phyloP scores from a whole-genome alignment of 2,329 filamentous ascomycete species.

The Fusarium bactridioides region DNA sequence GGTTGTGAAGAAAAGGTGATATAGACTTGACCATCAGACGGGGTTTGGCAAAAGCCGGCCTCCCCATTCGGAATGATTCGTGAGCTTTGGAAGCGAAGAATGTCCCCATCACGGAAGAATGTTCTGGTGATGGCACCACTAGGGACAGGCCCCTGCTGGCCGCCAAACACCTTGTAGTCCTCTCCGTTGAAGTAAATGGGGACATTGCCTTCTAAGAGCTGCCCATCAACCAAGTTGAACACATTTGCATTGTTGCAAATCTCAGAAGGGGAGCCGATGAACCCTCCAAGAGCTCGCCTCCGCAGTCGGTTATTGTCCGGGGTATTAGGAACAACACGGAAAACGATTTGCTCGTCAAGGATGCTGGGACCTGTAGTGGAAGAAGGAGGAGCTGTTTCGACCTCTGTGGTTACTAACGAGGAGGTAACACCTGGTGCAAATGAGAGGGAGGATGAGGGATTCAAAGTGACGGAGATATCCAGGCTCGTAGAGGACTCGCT shows the following conservation, averaged over 20 bases:
- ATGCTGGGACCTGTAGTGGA: background rate
- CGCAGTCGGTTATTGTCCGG: background rate
- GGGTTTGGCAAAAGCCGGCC: background rate
- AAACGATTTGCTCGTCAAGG: background rate
- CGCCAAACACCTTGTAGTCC: background rate
- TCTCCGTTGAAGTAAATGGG: background rate
- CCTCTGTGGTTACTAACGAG: background rate
- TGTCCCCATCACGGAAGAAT: background rate
- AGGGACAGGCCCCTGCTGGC: background rate
- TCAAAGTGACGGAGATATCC: background rate
- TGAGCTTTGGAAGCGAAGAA: background rate
- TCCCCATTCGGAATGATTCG: background rate
- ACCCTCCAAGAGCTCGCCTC: background rate
- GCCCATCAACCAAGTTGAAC: background rate
- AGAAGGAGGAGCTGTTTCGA: background rate
- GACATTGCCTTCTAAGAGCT: background rate
- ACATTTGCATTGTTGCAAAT: background rate
- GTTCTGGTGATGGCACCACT: background rate
- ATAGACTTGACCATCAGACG: background rate
- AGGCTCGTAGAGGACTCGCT: background rate
- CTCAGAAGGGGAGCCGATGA: background rate
- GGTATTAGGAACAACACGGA: background rate
- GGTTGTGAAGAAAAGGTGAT: background rate
- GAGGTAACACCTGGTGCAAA: background rate
- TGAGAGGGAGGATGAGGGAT: background rate